Evolutionary conservation across 2,329 filamentous ascomycete genomes (phyloP), one percentile per base, ranked within the genome.

Genomic region (Aureobasidium namibiae): DNA sequence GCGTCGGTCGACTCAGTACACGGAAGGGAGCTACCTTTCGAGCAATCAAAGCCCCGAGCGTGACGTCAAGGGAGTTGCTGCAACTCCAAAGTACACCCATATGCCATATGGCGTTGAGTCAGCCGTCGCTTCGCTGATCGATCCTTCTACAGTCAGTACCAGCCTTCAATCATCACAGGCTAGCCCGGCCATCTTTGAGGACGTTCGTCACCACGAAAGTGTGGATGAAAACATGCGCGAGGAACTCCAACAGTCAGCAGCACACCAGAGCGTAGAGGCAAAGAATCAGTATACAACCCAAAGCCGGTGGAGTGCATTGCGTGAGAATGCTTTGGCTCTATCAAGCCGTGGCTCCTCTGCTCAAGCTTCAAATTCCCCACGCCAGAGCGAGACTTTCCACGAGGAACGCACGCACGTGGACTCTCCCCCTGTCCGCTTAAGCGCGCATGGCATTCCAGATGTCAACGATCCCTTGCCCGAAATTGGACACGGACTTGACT

Each of bases 91-190:
- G 64, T 87, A 90, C 67, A 81, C 95, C 3, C 85, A 91, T 65
- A 85, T 83, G 1, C 84, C 83, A 1, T 69, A 85, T 34, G 90
- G 82, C 2, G 85, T 95, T 0, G 92, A 96, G 72, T 96, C 92
- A 14, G 89, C 88, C 10, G 92, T 97, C 11, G 92, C 92, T 8
- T 96, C 92, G 16, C 77, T 97, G 7, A 87, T 94, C 66, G 90
- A 91, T 18, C 92, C 90, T 0, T 95, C 90, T 2, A 82, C 87
- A 13, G 70, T 96, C 56, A 92, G 75, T 62, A 70, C 68, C 4
- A 61, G 59, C 18, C n/a, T 61, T 9, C 52, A 42, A 14, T 61
- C 59, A 2, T 61, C 59, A 14, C 39, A 56, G 36, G 24, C 24
- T n/a, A 60, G 38, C n/a, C 39, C 42, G 1, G 36, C 21, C 29